Base-by-base conservation (phyloP, 768 basidiomycete species). In the Tulasnella calospora region DNA sequence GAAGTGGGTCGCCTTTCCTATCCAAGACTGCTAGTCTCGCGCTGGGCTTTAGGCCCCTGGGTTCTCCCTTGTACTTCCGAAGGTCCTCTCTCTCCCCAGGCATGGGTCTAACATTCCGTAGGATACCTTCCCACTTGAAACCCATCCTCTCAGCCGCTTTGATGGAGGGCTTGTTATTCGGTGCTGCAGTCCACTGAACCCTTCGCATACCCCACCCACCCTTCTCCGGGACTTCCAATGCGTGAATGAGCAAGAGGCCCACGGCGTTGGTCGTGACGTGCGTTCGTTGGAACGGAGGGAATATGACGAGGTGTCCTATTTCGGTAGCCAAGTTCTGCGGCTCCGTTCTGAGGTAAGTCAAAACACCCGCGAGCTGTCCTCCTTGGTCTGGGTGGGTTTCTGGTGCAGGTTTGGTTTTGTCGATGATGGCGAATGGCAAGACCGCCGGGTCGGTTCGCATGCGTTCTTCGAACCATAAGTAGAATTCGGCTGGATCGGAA, bases 281-380 rank as follows among this genome's bases (percentile, higher is more conserved):
- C 0, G 90, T 92, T 19, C 89, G 86, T 78, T 91, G 91, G 82
- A 90, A 92, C 0, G 82, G 82, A 1, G 90, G 89, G 1, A 90
- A 83, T 41, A 89, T 87, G 71, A 90, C 84, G 51, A 90, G 84
- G 80, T 85, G 86, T 12, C 89, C 90, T 44, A 92, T 86, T 81
- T 92, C 91, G 8, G 87, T 86, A 30, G 82, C 82, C 12, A 89
- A 84, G 78, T 89, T 82, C 6, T 70, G 76, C 3, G 86, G 79
- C 10, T 84, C 86, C 4, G 88, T 84, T 80, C 89, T 87, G 73
- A 89, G 82, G 78, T 88, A 85, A 0, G 87, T 89, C 13, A 91
- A 86, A 8, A 86, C 83, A 0, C 89, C 91, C 3, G 91, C 90
- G 21, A 91, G 81, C 27, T 81, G 81, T 30, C 80, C 75, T 55